Conservation (phyloP, 495 filamentous ascomycete species). For the Chaetomium tenue region DNA sequence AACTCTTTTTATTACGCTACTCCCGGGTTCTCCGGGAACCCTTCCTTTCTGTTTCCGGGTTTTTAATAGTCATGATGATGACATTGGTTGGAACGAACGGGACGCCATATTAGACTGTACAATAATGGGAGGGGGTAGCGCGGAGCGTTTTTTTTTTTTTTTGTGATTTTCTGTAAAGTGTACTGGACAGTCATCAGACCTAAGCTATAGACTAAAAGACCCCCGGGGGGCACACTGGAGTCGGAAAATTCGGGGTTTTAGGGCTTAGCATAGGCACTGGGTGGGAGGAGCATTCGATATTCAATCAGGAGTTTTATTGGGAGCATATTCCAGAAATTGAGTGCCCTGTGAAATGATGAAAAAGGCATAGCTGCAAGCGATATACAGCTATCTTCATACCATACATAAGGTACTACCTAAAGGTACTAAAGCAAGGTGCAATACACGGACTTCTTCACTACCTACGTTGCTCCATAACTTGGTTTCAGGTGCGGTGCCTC, state of each 20-base stretch:
- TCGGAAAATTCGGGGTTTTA: background rate
- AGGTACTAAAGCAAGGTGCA: no score
- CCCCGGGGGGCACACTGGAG: background rate
- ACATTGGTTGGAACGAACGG: background rate
- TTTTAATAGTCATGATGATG: background rate
- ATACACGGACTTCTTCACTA: no score
- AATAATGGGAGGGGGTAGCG: background rate
- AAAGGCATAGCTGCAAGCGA: no score
- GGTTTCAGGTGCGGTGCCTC: no score
- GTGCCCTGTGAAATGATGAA: no score
- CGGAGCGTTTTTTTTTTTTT: background rate
- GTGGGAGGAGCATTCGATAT: no score
- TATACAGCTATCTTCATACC: no score
- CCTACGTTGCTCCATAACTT: no score
- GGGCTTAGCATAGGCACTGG: background rate
- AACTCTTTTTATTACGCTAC: conserved; percentile 1
- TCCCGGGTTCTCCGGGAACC: background rate
- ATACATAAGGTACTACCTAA: no score
- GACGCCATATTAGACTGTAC: conserved; percentile 1
- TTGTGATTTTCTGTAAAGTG: background rate
- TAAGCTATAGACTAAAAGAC: background rate
- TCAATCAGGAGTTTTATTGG: no score
- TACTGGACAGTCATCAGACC: background rate
- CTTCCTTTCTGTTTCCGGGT: no score
- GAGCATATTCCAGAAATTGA: no score